Conservation (phyloP, 257 asterid genomes). For the Penstemon davidsonii region DNA sequence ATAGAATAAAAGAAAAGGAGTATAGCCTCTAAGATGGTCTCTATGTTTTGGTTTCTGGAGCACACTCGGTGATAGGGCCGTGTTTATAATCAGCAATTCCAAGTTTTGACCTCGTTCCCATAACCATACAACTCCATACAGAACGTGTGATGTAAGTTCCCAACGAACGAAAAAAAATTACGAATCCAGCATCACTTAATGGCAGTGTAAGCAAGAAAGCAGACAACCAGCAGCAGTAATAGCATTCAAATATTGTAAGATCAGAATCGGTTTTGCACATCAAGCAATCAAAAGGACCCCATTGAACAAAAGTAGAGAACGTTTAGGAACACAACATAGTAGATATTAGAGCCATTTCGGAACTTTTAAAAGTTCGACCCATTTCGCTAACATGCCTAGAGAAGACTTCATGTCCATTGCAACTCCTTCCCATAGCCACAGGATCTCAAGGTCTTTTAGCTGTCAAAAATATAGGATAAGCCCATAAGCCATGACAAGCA, state of each 20-base stretch:
- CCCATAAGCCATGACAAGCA: slow-evolving; percentile 18
- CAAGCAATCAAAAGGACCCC: slow-evolving; percentile 52
- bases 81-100: slow-evolving; percentile 30
- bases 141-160: slow-evolving; percentile 39
- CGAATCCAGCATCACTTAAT: slow-evolving; percentile 51
- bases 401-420: slow-evolving; percentile 27
- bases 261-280: slow-evolving; percentile 44
- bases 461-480: slow-evolving; percentile 27
- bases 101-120: slow-evolving; percentile 36
- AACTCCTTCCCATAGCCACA: slow-evolving; percentile 35
- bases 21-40: slow-evolving; percentile 41
- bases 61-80: slow-evolving; percentile 38
- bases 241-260: slow-evolving; percentile 53
- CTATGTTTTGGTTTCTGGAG: slow-evolving; percentile 39
- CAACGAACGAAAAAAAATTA: slow-evolving; percentile 37
- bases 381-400: slow-evolving; percentile 38
- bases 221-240: slow-evolving; percentile 64
- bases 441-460: slow-evolving; percentile 44
- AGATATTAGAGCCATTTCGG: slow-evolving; percentile 54
- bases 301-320: slow-evolving; percentile 47
- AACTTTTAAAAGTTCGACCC: slow-evolving; percentile 43
- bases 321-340: slow-evolving; percentile 56
- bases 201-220: slow-evolving; percentile 52
- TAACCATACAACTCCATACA: slow-evolving; percentile 39
- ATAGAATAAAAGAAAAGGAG: slow-evolving; percentile 39